Conservation (phyloP, 768 basidiomycete species). For the Megacollybia marginata region DNA sequence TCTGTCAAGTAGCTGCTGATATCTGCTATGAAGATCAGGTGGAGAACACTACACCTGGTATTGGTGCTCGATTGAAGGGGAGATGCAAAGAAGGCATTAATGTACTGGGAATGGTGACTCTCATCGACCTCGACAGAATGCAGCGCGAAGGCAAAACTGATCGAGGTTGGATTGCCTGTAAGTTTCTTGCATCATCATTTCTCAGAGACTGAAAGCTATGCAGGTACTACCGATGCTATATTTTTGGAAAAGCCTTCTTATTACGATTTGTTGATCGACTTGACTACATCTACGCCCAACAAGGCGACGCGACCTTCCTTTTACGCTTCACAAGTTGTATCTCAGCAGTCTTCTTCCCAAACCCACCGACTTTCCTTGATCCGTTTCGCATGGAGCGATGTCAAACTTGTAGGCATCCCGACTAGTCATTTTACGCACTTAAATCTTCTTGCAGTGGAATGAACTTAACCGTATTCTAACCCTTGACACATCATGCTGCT, state of each 20-base stretch:
- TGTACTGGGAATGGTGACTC: conserved; percentile 75
- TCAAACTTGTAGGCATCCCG: conserved; percentile 44
- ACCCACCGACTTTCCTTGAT: conserved; percentile 49
- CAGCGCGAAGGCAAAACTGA: conserved; percentile 49
- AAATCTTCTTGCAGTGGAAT: conserved; percentile 52
- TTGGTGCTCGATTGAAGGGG: conserved; percentile 21
- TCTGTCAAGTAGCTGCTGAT: conserved; percentile 63
- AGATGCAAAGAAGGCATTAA: conserved; percentile 47
- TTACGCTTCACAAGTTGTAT: conserved; percentile 46
- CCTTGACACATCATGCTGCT: conserved; percentile 32
- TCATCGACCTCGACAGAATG: conserved; percentile 63
- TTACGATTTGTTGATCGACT: conserved; percentile 77
- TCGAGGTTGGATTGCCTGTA: conserved; percentile 79
- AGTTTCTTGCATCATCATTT: conserved; percentile 14
- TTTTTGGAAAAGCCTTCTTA: conserved; percentile 74
- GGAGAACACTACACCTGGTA: conserved; percentile 15
- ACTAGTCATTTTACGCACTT: conserved; percentile 11
- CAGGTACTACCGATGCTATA: conserved; percentile 76
- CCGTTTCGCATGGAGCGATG: conserved; percentile 80
- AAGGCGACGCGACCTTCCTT: conserved; percentile 61
- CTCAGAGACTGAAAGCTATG: not conserved
- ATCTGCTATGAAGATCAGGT: conserved; percentile 39
- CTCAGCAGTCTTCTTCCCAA: conserved; percentile 18
- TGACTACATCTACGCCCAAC: conserved; percentile 59
- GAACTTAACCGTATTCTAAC: conserved; percentile 66